phyloP scores from a whole-genome alignment of 1,284 basidiomycete species.

The Cryptococcus floricola region DNA sequence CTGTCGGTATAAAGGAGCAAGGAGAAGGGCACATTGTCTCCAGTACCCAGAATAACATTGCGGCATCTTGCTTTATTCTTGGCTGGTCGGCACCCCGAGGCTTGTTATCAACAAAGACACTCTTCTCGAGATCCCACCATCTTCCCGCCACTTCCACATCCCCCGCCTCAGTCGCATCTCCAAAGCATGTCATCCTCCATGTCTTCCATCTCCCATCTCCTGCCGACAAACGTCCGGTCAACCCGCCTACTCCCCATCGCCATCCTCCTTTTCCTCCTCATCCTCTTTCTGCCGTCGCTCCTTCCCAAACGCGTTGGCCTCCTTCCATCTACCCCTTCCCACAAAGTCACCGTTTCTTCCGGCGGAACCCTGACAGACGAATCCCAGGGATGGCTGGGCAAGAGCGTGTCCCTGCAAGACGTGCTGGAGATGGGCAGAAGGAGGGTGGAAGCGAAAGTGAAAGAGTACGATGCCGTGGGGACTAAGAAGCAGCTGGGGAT shows the following conservation, averaged over 20 bases:
- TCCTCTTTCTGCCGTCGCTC: neutral
- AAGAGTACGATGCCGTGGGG: neutral
- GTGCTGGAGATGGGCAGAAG: neutral
- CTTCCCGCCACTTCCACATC: neutral
- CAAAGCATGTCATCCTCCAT: neutral
- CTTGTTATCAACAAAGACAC: neutral
- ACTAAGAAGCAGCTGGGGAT: slow-evolving; percentile 7
- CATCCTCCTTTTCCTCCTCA: neutral
- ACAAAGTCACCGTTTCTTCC: neutral
- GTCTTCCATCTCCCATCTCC: neutral
- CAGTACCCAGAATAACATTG: too few species aligned
- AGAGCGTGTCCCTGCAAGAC: neutral
- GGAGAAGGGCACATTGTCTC: too few species aligned
- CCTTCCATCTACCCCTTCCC: neutral
- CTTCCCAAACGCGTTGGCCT: neutral
- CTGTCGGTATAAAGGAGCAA: too few species aligned
- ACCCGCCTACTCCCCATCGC: neutral
- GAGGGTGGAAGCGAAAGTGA: neutral
- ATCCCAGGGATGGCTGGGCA: neutral
- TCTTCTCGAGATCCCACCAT: neutral
- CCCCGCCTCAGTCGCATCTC: neutral
- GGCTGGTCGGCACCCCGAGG: too few species aligned
- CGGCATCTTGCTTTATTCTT: too few species aligned
- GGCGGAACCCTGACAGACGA: neutral
- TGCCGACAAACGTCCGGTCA: neutral